A percentile compares a stretch with the other conserved stretches of the same genome.
phyloP scores from a whole-genome alignment of 768 basidiomycete species.

The Cystobasidium onofrii region DNA sequence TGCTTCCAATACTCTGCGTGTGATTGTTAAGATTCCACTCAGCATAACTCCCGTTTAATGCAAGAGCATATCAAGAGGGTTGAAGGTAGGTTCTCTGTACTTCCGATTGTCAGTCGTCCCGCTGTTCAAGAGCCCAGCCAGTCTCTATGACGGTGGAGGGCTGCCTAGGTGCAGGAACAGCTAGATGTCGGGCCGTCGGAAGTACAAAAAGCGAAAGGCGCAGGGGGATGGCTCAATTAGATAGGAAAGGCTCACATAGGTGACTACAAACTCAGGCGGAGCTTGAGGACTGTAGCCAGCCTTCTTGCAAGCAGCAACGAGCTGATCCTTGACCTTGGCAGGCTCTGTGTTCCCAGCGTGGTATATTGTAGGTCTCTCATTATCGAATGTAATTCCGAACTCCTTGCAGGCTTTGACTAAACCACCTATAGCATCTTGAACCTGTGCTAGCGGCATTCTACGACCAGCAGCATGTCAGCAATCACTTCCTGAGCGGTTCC shows the following conservation, averaged over 20 bases:
- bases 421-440: background rate
- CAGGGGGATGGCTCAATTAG: too few species aligned
- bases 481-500: too few species aligned
- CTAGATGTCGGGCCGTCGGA: too few species aligned
- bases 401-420: conserved; percentile 15
- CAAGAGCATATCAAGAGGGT: too few species aligned
- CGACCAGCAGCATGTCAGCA: too few species aligned
- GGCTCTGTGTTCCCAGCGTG: background rate
- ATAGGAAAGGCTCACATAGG: conserved; percentile 8
- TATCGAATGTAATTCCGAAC: background rate
- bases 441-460: background rate
- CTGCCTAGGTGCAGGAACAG: too few species aligned
- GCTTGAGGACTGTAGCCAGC: background rate
- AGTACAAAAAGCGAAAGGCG: too few species aligned
- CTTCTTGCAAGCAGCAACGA: background rate
- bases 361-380: background rate
- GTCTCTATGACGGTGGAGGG: too few species aligned
- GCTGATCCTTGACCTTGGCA: background rate
- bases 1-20: background rate
- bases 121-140: too few species aligned
- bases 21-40: background rate
- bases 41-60: background rate
- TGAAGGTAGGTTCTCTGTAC: too few species aligned
- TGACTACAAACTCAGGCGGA: conserved; percentile 7
- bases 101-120: too few species aligned